Conservation (phyloP, 352 stramenopile genomes). For the Blastocystis sp. region DNA sequence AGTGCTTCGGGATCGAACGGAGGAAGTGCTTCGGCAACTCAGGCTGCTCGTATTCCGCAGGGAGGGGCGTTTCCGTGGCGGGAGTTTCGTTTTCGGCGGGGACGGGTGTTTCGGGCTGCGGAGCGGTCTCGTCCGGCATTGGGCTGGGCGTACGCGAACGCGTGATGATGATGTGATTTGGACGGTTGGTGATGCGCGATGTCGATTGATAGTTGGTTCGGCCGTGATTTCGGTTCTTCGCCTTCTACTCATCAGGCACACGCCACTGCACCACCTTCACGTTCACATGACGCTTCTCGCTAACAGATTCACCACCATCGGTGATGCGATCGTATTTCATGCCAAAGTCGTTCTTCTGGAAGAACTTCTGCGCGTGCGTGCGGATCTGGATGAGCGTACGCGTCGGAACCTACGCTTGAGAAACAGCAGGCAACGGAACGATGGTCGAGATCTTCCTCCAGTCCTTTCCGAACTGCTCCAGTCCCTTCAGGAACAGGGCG, state of each 20-base stretch:
- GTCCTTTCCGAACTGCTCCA: constrained; percentile 80
- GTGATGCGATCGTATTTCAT: constrained; percentile 63
- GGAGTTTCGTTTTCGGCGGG: background rate
- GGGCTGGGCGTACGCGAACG: constrained; percentile 43
- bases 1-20: background rate
- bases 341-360: constrained; percentile 79
- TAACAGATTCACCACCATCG: background rate
- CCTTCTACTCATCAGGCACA: background rate
- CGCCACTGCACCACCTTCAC: background rate
- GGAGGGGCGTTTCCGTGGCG: background rate
- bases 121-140: constrained; percentile 18
- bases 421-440: background rate
- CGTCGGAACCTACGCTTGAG: constrained; percentile 48
- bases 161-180: constrained; percentile 38
- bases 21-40: background rate
- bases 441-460: constrained; percentile 79
- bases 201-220: constrained; percentile 47
- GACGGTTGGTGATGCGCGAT: background rate
- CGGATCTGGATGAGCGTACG: constrained; percentile 79
- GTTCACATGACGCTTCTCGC: background rate
- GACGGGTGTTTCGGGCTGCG: background rate
- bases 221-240: constrained; percentile 30
- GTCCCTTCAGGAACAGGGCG: constrained; percentile 80
- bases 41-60: background rate
- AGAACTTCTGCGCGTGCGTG: constrained; percentile 83